These are phyloP conservation scores for Globisporangium abappressorium DNA, from an alignment of 352 stramenopile species.

Conservation along the genomic window DNA sequence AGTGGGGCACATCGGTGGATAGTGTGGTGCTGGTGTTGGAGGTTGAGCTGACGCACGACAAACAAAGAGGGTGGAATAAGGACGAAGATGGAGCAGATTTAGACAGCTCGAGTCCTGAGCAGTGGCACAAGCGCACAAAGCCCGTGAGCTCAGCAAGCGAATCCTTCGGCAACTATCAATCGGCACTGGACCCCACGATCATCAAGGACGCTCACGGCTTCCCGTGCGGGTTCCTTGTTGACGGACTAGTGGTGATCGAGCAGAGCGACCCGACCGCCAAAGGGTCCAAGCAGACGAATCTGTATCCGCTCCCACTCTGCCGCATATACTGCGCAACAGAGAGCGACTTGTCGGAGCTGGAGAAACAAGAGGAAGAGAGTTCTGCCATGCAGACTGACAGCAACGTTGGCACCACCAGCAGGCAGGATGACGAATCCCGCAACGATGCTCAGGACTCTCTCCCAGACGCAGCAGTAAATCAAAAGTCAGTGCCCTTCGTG, in stretches of 20 bases:
- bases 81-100: background rate
- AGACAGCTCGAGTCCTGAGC: background rate
- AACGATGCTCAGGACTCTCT: background rate
- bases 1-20: background rate
- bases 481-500: slow-evolving; percentile 9
- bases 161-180: background rate
- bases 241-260: slow-evolving; percentile 18
- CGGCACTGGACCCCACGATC: background rate
- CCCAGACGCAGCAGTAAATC: background rate
- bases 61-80: background rate
- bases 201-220: slow-evolving; percentile 3
- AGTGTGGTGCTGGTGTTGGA: slow-evolving; percentile 15
- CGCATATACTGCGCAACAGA: slow-evolving; percentile 9
- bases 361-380: background rate
- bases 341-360: slow-evolving; percentile 3
- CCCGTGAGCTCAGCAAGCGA: background rate
- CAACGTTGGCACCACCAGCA: background rate
- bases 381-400: background rate
- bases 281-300: background rate
- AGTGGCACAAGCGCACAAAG: background rate
- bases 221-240: slow-evolving; percentile 13
- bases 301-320: slow-evolving; percentile 14
- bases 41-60: background rate
- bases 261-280: slow-evolving; percentile 2
- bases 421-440: background rate